These are phyloP conservation scores for Fagus sylvatica DNA, from an alignment of 306 rosid genomes.

Conservation along the genomic window DNA sequence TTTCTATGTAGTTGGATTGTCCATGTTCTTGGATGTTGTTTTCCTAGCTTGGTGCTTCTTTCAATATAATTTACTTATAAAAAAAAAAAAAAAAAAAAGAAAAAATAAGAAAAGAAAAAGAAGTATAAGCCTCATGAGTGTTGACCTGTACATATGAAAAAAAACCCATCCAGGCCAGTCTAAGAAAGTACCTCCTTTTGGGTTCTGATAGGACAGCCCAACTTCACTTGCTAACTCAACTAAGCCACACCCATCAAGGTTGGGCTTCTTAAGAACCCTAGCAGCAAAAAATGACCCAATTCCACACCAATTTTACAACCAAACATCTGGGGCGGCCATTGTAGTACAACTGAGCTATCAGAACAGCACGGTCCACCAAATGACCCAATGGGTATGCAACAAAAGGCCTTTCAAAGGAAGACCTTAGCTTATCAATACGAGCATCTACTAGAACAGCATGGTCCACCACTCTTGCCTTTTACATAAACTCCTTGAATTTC, in stretches of 20 bases:
- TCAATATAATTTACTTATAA: no score
- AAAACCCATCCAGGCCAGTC: neutral
- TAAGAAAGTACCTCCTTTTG: neutral
- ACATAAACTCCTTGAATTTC: neutral
- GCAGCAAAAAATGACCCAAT: conserved; percentile 1
- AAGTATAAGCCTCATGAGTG: neutral
- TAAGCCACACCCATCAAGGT: neutral
- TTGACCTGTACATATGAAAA: neutral
- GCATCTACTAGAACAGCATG: neutral
- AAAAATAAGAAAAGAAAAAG: no score
- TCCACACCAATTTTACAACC: neutral
- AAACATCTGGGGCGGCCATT: neutral
- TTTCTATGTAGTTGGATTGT: no score
- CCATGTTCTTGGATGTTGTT: neutral
- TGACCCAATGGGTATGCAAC: neutral
- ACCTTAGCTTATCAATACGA: no score
- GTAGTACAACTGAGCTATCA: neutral
- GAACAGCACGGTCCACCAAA: neutral
- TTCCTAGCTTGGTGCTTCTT: neutral
- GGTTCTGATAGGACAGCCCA: neutral
- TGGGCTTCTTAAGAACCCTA: conserved; percentile 3
- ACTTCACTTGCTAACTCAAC: neutral
- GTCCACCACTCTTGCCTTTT: neutral
- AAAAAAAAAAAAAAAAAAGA: no score
- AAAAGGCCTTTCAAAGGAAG: no score